Evolutionary conservation across 306 rosid species (phyloP).

Genomic region (Cucumis melo): DNA sequence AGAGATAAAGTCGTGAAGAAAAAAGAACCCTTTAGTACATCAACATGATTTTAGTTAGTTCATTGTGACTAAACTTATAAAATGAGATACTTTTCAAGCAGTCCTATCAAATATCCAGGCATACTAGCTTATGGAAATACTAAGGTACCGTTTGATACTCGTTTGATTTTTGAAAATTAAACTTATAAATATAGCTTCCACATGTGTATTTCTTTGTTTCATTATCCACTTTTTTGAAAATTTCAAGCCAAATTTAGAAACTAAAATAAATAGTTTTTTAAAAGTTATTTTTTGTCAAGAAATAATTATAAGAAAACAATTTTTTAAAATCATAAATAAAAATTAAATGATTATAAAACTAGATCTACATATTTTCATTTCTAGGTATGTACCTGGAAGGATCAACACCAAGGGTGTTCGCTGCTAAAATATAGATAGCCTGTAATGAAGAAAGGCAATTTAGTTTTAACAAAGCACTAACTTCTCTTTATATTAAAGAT

Average conservation of each 20-base stretch:
- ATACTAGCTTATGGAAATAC: background rate
- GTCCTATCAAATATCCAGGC: background rate
- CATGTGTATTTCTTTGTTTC: no score
- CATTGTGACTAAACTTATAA: background rate
- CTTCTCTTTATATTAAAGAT: background rate
- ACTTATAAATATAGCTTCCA: no score
- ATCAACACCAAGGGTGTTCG: slow-evolving; percentile 70
- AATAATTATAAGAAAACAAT: no score
- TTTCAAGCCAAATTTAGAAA: no score
- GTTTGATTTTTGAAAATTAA: no score
- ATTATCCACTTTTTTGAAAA: no score
- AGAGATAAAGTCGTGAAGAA: background rate
- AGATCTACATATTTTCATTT: background rate
- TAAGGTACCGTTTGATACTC: no score
- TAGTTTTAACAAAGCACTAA: slow-evolving; percentile 1
- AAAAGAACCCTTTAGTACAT: background rate
- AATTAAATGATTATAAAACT: background rate
- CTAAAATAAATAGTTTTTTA: no score
- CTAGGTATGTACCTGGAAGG: slow-evolving; percentile 60
- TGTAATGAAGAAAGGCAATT: slow-evolving; percentile 24
- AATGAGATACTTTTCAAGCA: background rate
- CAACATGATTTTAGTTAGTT: background rate
- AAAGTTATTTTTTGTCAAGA: no score
- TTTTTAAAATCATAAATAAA: no score
- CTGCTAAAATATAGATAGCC: slow-evolving; percentile 87